These are phyloP conservation scores for Rhytidhysteron rufulum DNA, from an alignment of 2,329 filamentous ascomycete genomes.

Conservation along the genomic window DNA sequence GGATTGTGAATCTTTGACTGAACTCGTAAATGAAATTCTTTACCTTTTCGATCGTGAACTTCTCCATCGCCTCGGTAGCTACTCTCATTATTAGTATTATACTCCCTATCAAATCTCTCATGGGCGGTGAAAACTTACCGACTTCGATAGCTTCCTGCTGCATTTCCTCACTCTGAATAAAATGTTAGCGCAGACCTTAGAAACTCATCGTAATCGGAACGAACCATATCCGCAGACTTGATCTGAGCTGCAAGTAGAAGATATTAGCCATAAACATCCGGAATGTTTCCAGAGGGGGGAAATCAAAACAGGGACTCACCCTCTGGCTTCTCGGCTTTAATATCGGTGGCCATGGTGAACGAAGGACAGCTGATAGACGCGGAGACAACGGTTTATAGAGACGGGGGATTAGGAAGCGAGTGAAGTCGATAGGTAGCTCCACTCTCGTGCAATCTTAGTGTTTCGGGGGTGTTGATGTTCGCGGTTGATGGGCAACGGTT, in stretches of 20 bases:
- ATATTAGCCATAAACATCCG: no score
- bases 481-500: neutral
- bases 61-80: slow-evolving; percentile 70
- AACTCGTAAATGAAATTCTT: neutral
- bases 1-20: neutral
- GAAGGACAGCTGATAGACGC: neutral
- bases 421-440: neutral
- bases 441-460: neutral
- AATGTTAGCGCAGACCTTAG: slow-evolving; percentile 11
- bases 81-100: slow-evolving; percentile 19
- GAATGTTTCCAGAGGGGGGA: slow-evolving; percentile 5
- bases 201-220: slow-evolving; percentile 11
- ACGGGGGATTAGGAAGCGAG: neutral
- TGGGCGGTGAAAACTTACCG: slow-evolving; percentile 70
- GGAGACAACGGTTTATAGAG: neutral
- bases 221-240: slow-evolving; percentile 98
- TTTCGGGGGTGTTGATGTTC: neutral
- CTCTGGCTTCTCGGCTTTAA: slow-evolving; percentile 70
- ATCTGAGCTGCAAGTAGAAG: slow-evolving; percentile 67
- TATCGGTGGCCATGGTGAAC: slow-evolving; percentile 36
- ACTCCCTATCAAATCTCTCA: no score
- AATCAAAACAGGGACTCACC: slow-evolving; percentile 45
- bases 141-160: slow-evolving; percentile 93
- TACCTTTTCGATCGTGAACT: slow-evolving; percentile 70
- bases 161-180: slow-evolving; percentile 85